These are phyloP conservation scores for Saturnispora quitensis DNA, from an alignment of 805 yeast species.

Conservation along the genomic window DNA sequence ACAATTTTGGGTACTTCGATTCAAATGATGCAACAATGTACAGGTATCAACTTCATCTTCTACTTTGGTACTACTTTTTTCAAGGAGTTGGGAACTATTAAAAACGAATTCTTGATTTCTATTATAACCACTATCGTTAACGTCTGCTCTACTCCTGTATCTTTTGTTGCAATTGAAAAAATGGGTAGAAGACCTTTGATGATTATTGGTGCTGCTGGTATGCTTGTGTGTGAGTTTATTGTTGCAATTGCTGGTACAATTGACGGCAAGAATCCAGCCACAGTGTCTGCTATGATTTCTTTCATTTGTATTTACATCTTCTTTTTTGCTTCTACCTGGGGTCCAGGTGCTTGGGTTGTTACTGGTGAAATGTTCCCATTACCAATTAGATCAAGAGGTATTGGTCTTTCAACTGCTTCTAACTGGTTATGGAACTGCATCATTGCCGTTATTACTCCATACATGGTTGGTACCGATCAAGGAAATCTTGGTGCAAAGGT, in stretches of 20 bases:
- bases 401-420: constrained; percentile 56
- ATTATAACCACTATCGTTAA: constrained; percentile 91
- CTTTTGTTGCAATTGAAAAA: constrained; percentile 76
- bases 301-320: constrained; percentile 55
- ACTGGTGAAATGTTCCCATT: constrained; percentile 62
- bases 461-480: neutral
- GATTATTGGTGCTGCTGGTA: constrained; percentile 40
- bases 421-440: constrained; percentile 57
- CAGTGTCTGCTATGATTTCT: constrained; percentile 54
- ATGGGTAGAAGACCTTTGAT: constrained; percentile 75
- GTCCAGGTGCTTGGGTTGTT: constrained; percentile 59
- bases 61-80: constrained; percentile 91
- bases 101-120: constrained; percentile 86
- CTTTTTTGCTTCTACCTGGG: constrained; percentile 66
- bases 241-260: constrained; percentile 54
- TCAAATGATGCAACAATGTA: constrained; percentile 94
- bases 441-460: constrained; percentile 45
- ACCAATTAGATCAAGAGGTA: constrained; percentile 51
- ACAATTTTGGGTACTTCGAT: constrained; percentile 75
- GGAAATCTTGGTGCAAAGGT: constrained; percentile 37
- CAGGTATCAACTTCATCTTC: constrained; percentile 95
- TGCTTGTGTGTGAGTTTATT: constrained; percentile 47
- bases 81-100: constrained; percentile 71
- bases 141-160: constrained; percentile 76
- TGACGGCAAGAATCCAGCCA: constrained; percentile 34